Conservation (phyloP, 2,329 filamentous ascomycete genomes). For the Cladosporium phlei region DNA sequence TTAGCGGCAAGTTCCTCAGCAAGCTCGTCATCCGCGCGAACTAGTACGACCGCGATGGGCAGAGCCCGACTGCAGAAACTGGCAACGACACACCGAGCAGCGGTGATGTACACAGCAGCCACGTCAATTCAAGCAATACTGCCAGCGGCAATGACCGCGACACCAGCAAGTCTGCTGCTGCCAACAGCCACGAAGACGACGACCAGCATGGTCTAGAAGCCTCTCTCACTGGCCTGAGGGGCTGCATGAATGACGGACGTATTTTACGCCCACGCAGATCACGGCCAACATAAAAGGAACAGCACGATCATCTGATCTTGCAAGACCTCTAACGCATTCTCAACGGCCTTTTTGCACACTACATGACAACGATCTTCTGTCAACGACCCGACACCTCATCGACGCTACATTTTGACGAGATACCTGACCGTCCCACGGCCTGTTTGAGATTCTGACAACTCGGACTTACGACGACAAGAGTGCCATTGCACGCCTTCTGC, state of each 20-base stretch:
- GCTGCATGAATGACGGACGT: conserved; percentile 4
- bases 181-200: background rate
- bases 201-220: conserved; percentile 6
- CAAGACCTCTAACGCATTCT: background rate
- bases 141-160: background rate
- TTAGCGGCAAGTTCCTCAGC: conserved; percentile 96
- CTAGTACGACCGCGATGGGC: conserved; percentile 36
- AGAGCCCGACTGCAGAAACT: background rate
- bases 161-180: conserved; percentile 9
- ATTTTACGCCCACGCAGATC: background rate
- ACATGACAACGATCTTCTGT: background rate
- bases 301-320: conserved; percentile 1
- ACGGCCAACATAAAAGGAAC: background rate
- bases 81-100: background rate
- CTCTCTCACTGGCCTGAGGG: conserved; percentile 9
- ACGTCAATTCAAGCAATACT: background rate
- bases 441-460: background rate
- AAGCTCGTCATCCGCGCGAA: conserved; percentile 95
- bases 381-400: background rate
- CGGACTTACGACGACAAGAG: background rate
- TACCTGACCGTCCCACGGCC: background rate
- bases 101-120: background rate
- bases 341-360: conserved; percentile 6
- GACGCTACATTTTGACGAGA: conserved; percentile 3
- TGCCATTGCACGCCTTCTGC: background rate